These are phyloP conservation scores for Mycena amicta DNA, from an alignment of 768 basidiomycete genomes.

Conservation along the genomic window DNA sequence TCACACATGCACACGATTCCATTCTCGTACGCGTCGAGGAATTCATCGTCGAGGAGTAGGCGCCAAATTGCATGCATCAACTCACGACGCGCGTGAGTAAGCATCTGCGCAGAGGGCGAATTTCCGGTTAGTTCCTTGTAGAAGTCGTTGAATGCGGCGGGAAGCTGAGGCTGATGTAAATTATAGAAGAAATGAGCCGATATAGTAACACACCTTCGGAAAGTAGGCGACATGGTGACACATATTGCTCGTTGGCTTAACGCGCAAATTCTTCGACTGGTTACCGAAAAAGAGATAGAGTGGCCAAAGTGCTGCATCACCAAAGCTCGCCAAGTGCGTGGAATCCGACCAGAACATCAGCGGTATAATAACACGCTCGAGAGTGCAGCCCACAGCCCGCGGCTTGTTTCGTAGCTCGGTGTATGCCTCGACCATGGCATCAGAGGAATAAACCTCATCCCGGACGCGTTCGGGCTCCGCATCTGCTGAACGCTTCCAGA, in stretches of 20 bases:
- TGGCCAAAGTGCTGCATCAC: constrained; percentile 42
- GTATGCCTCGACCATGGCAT: constrained; percentile 17
- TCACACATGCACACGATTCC: constrained; percentile 33
- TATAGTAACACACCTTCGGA: constrained; percentile 31
- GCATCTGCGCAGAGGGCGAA: constrained; percentile 11
- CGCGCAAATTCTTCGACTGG: constrained; percentile 41
- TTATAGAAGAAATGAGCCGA: neutral
- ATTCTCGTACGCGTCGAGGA: constrained; percentile 22
- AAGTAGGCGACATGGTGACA: constrained; percentile 42
- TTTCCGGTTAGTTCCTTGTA: constrained; percentile 17
- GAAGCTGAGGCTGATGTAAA: constrained; percentile 25
- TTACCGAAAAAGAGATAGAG: constrained; percentile 43
- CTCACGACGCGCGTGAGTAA: constrained; percentile 37
- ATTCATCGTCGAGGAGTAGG: constrained; percentile 24
- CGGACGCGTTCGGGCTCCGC: constrained; percentile 8
- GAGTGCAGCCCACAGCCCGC: neutral
- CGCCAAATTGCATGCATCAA: constrained; percentile 37
- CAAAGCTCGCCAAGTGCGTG: constrained; percentile 38
- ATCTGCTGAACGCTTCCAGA: constrained; percentile 1
- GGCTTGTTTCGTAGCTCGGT: constrained; percentile 18
- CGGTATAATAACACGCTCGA: constrained; percentile 20
- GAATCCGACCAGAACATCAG: constrained; percentile 39
- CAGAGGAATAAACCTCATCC: constrained; percentile 20
- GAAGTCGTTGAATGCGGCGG: constrained; percentile 26
- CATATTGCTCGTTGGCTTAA: constrained; percentile 26